These are phyloP conservation scores for Ophiocordyceps robertsii DNA, from an alignment of 2,329 filamentous ascomycete species.

Conservation along the genomic window DNA sequence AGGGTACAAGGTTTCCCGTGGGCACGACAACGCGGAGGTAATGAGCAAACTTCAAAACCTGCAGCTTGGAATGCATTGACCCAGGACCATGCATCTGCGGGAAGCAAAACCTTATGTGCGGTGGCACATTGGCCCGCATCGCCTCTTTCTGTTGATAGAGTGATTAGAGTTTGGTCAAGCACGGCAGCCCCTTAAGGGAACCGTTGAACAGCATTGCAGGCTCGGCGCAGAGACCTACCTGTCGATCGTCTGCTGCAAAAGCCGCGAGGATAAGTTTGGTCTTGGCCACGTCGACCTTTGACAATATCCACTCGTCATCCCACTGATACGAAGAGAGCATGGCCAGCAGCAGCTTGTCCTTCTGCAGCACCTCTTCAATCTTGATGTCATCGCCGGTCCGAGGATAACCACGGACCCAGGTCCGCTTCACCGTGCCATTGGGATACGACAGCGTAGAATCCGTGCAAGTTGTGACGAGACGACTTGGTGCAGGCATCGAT, in stretches of 20 bases:
- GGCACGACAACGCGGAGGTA: constrained; percentile 74
- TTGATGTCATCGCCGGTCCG: constrained; percentile 62
- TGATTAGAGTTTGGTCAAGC: constrained; percentile 6
- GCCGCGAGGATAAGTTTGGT: constrained; percentile 52
- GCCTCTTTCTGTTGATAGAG: constrained; percentile 22
- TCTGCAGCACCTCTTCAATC: constrained; percentile 76
- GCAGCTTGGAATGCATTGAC: constrained; percentile 89
- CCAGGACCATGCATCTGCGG: constrained; percentile 63
- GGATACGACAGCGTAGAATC: constrained; percentile 25
- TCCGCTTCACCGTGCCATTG: constrained; percentile 64
- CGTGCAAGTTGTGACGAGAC: constrained; percentile 1
- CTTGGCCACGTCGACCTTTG: constrained; percentile 47
- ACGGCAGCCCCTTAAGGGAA: neutral
- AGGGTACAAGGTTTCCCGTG: constrained; percentile 71
- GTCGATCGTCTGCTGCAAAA: constrained; percentile 36
- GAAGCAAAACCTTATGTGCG: constrained; percentile 60
- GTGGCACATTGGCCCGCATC: constrained; percentile 35
- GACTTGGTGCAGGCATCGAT: neutral
- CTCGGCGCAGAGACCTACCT: constrained; percentile 24
- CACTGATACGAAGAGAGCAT: constrained; percentile 80
- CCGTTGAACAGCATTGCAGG: neutral
- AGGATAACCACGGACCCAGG: constrained; percentile 54
- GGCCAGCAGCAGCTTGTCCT: constrained; percentile 56
- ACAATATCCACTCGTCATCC: constrained; percentile 67
- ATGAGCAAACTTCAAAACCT: constrained; percentile 65